Evolutionary conservation across 202 grass and related monocot species (phyloP).

Genomic region (Carex sylvatica): DNA sequence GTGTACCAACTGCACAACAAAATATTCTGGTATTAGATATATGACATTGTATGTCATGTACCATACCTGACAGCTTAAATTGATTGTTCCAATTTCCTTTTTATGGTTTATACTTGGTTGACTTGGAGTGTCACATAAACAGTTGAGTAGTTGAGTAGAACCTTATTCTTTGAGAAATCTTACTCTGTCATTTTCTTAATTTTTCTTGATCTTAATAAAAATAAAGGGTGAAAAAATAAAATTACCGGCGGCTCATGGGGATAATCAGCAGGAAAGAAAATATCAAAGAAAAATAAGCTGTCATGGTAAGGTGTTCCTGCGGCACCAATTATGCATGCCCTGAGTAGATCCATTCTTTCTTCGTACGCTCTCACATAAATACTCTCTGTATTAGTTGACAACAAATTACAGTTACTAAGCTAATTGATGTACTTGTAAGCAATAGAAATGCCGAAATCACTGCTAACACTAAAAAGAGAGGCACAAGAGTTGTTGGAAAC

Average conservation of each 20-base stretch:
- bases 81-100: not conserved
- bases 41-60: not conserved
- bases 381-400: constrained; percentile 49
- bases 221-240: constrained; percentile 27
- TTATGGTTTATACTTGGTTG: not conserved
- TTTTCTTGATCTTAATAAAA: not conserved
- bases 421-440: not conserved
- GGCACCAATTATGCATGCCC: constrained; percentile 83
- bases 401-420: constrained; percentile 18
- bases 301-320: constrained; percentile 94
- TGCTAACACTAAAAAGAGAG: not conserved
- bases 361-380: constrained; percentile 93
- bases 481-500: not conserved
- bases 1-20: constrained; percentile 59
- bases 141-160: not conserved
- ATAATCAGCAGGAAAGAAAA: constrained; percentile 86
- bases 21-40: not conserved
- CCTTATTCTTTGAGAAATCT: not conserved
- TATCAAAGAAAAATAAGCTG: constrained; percentile 94
- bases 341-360: constrained; percentile 93
- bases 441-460: not conserved
- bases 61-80: not conserved
- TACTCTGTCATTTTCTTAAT: not conserved
- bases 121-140: not conserved
- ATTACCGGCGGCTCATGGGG: constrained; percentile 90